Evolutionary conservation across 2,329 filamentous ascomycete species (phyloP).

Genomic region (Colletotrichum higginsianum): DNA sequence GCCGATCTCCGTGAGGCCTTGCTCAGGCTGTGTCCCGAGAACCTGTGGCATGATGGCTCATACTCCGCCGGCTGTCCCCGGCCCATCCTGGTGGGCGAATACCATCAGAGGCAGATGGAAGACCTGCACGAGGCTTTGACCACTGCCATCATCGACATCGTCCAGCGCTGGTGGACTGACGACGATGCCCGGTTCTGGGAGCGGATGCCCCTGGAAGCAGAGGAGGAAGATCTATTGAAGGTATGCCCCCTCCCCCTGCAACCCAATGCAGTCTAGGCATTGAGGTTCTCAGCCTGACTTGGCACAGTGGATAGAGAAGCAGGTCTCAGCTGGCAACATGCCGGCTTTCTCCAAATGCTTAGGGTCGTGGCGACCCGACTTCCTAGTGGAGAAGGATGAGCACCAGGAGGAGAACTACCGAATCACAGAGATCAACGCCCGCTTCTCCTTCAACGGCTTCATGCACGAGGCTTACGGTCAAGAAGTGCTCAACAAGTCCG

Average conservation of each 20-base stretch:
- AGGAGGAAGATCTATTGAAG: constrained; percentile 50
- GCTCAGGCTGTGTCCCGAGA: constrained; percentile 45
- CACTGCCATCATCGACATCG: constrained; percentile 53
- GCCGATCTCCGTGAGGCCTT: constrained; percentile 40
- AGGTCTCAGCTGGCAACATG: constrained; percentile 47
- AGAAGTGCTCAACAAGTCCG: constrained; percentile 45
- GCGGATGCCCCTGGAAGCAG: constrained; percentile 52
- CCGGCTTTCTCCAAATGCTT: constrained; percentile 43
- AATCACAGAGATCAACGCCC: constrained; percentile 59
- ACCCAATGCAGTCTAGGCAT: neutral
- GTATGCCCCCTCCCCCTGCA: constrained; percentile 39
- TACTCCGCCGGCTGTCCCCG: constrained; percentile 49
- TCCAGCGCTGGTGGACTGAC: constrained; percentile 57
- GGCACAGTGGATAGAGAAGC: constrained; percentile 50
- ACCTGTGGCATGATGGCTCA: constrained; percentile 50
- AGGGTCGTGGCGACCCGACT: constrained; percentile 58
- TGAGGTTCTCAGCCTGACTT: neutral
- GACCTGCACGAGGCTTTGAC: constrained; percentile 51
- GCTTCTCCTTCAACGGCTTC: constrained; percentile 58
- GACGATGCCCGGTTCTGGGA: constrained; percentile 48
- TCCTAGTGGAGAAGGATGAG: constrained; percentile 52
- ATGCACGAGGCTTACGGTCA: constrained; percentile 51
- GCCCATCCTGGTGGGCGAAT: constrained; percentile 52
- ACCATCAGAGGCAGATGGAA: constrained; percentile 50
- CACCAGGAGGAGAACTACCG: constrained; percentile 46